phyloP scores from a whole-genome alignment of 441 rosid species.

The Erodium moschatum region DNA sequence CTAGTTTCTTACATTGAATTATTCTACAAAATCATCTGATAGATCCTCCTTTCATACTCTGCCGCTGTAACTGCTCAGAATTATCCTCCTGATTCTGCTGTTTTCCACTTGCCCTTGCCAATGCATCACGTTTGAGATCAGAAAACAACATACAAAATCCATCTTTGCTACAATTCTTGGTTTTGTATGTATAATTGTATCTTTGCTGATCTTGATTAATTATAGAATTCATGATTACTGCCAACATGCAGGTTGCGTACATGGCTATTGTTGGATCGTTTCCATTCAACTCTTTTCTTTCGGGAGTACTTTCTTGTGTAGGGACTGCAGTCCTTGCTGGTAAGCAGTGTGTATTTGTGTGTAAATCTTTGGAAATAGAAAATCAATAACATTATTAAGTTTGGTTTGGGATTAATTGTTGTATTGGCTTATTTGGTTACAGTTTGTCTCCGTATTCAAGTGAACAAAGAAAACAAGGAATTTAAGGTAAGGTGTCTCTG shows the following conservation, averaged over 20 bases:
- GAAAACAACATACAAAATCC: neutral
- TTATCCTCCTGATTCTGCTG: neutral
- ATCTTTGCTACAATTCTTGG: neutral
- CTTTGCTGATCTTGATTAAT: neutral
- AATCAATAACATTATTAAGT: neutral
- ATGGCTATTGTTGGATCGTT: constrained; percentile 92
- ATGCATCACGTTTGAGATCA: neutral
- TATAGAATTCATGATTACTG: constrained; percentile 10
- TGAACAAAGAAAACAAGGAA: constrained; percentile 96
- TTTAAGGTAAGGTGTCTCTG: constrained; percentile 52
- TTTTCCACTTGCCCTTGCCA: neutral
- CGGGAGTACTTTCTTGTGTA: constrained; percentile 81
- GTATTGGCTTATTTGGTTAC: constrained; percentile 16
- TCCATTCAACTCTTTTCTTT: constrained; percentile 90
- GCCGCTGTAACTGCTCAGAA: neutral
- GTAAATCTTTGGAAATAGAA: neutral
- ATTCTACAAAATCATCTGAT: neutral
- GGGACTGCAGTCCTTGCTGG: constrained; percentile 97
- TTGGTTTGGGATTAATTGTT: constrained; percentile 12
- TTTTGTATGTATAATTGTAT: neutral
- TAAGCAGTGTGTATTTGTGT: constrained; percentile 25
- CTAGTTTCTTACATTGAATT: neutral
- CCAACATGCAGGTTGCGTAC: constrained; percentile 54
- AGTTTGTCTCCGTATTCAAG: constrained; percentile 96
- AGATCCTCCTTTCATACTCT: neutral